Conservation (phyloP, 495 filamentous ascomycete genomes). For the Hypomontagnella submonticulosa region DNA sequence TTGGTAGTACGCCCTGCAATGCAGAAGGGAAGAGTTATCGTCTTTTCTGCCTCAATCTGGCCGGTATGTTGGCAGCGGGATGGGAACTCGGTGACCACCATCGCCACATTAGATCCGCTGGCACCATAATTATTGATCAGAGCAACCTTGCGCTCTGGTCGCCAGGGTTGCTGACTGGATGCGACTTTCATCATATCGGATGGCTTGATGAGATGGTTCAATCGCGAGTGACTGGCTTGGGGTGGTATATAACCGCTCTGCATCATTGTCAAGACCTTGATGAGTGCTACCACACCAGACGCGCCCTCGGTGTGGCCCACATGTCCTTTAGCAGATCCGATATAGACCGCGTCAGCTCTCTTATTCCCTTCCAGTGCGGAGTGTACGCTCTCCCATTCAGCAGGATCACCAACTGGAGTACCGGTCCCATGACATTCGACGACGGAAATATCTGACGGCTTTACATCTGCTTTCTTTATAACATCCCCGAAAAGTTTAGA, state of each 20-base stretch:
- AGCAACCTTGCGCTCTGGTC: constrained; percentile 43
- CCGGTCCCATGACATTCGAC: constrained; percentile 58
- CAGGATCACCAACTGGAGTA: constrained; percentile 55
- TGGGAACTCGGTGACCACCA: constrained; percentile 47
- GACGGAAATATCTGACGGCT: constrained; percentile 12
- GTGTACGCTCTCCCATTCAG: constrained; percentile 41
- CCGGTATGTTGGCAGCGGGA: neutral
- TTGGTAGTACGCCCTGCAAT: neutral
- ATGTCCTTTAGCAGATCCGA: constrained; percentile 59
- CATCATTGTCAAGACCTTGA: constrained; percentile 61
- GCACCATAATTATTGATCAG: constrained; percentile 66
- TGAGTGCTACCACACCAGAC: constrained; percentile 50
- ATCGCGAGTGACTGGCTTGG: constrained; percentile 47
- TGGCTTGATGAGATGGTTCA: constrained; percentile 5
- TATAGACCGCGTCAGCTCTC: constrained; percentile 40
- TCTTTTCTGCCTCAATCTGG: too few species aligned
- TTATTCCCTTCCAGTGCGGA: constrained; percentile 43
- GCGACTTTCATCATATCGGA: constrained; percentile 54
- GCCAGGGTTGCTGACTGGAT: constrained; percentile 48
- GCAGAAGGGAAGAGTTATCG: neutral
- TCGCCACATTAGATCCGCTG: constrained; percentile 56
- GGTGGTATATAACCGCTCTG: constrained; percentile 51
- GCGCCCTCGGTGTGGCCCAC: constrained; percentile 62
- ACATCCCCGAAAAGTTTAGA: constrained; percentile 1
- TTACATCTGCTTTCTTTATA: neutral